phyloP scores from a whole-genome alignment of 225 moss, liverwort and hornwort genomes.

The Sphagnum contortum region DNA sequence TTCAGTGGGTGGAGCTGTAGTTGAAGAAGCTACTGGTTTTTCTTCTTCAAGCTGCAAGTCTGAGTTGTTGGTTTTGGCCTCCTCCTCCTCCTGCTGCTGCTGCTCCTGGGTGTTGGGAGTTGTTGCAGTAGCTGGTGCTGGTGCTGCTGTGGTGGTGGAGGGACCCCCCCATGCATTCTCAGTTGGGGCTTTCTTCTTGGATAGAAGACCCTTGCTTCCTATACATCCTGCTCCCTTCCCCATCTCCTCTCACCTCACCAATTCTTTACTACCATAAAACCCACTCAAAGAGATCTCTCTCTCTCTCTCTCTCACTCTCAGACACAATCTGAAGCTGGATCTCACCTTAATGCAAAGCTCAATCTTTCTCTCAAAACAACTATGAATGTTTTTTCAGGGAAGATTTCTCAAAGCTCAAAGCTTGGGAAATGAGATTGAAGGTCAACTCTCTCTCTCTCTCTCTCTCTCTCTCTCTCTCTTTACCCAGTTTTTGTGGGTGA shows the following conservation, averaged over 20 bases:
- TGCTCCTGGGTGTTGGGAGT: conserved; percentile 9
- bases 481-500: no score
- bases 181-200: conserved; percentile 1
- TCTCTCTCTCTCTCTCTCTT: no score
- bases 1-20: not conserved
- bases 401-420: no score
- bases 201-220: conserved; percentile 26
- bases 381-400: no score
- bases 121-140: conserved; percentile 20
- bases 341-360: no score
- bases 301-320: no score
- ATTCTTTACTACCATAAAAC: no score
- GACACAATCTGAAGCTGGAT: no score
- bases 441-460: no score
- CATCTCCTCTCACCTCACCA: conserved; percentile 12
- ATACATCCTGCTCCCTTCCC: conserved; percentile 51
- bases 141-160: conserved; percentile 11
- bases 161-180: conserved; percentile 19
- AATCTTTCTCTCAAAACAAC: no score
- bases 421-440: no score
- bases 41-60: conserved; percentile 7
- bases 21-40: not conserved
- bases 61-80: not conserved
- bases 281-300: no score
- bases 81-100: not conserved